phyloP scores from a whole-genome alignment of 1,139 yeast genomes.

The Zygoascus meyerae region DNA sequence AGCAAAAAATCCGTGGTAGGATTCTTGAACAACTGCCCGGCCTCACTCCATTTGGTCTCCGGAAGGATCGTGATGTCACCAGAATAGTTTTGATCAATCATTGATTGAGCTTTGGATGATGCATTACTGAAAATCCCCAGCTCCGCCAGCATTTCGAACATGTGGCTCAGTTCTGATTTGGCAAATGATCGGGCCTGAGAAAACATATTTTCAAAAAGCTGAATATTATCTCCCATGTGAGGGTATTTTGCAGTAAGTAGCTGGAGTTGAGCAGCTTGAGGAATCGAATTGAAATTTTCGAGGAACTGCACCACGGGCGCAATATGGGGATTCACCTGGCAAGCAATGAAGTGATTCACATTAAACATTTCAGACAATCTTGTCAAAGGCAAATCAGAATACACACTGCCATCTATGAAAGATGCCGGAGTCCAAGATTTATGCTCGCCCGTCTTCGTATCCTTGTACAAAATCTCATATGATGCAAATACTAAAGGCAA shows the following conservation, averaged over 20 bases:
- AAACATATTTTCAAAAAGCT: constrained; percentile 28
- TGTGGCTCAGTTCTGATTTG: constrained; percentile 71
- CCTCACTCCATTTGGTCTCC: constrained; percentile 53
- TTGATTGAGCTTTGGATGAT: constrained; percentile 65
- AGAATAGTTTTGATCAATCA: constrained; percentile 78
- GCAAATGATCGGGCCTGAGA: constrained; percentile 55
- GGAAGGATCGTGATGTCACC: constrained; percentile 94
- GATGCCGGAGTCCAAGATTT: constrained; percentile 82
- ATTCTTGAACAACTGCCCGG: constrained; percentile 61
- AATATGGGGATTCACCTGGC: constrained; percentile 95
- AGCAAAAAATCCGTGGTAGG: constrained; percentile 73
- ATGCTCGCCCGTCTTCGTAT: constrained; percentile 57
- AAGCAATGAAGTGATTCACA: constrained; percentile 93
- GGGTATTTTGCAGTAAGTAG: constrained; percentile 6
- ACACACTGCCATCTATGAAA: constrained; percentile 94
- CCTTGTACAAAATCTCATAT: constrained; percentile 77
- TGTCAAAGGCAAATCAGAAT: constrained; percentile 85
- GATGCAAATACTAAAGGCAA: constrained; percentile 89
- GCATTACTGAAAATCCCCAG: constrained; percentile 69
- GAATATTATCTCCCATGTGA: constrained; percentile 2
- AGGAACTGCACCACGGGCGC: constrained; percentile 63
- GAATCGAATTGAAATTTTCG: constrained; percentile 21
- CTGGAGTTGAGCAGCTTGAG: constrained; percentile 12
- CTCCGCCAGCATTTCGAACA: constrained; percentile 64
- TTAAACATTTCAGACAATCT: constrained; percentile 92